Evolutionary conservation across 192 early-diverging fungal species (phyloP).

Genomic region (Linnemannia zychae): DNA sequence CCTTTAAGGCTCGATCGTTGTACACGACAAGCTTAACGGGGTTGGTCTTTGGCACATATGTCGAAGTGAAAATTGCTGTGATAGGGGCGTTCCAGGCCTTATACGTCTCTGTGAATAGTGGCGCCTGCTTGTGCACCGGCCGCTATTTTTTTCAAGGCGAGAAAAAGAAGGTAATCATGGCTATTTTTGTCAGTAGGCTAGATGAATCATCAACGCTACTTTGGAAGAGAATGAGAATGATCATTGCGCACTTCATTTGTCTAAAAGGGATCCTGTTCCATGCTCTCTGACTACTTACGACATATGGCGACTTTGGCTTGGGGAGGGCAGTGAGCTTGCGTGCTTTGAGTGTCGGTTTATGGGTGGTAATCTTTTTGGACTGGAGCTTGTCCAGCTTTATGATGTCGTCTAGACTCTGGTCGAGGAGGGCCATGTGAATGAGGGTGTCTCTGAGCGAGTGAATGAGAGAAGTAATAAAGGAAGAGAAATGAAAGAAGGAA

Average conservation of each 20-base stretch:
- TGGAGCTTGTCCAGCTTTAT: conserved; percentile 26
- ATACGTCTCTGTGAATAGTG: conserved; percentile 43
- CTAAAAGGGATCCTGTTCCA: no score
- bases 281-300: neutral
- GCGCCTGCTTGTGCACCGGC: neutral
- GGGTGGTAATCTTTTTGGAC: neutral
- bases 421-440: conserved; percentile 11
- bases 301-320: neutral
- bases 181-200: no score
- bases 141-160: neutral
- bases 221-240: no score
- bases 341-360: neutral
- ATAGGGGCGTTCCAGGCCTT: conserved; percentile 27
- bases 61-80: conserved; percentile 43
- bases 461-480: neutral
- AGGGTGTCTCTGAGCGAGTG: neutral
- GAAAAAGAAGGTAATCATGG: neutral
- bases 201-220: no score
- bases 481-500: neutral
- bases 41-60: conserved; percentile 20
- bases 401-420: conserved; percentile 46
- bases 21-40: conserved; percentile 27
- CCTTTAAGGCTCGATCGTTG: conserved; percentile 4
- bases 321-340: neutral
- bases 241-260: no score